Evolutionary conservation across 148 eudicot genomes (phyloP).

Genomic region (Vaccinium corymbosum): DNA sequence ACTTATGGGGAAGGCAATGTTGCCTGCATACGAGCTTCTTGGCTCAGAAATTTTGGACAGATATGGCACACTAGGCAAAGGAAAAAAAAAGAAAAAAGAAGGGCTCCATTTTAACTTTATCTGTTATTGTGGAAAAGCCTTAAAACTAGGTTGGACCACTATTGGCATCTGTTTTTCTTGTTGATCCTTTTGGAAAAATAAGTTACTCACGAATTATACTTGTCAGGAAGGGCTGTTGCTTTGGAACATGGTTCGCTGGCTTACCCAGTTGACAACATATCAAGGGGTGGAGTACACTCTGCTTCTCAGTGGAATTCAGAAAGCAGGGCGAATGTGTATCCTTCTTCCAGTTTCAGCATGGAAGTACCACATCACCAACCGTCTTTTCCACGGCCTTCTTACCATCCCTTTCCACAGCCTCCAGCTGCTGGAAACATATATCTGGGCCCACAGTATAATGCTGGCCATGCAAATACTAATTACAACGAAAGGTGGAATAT

Average conservation of each 20-base stretch:
- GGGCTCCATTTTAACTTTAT: not conserved
- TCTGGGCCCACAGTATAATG: constrained; percentile 14
- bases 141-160: not conserved
- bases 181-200: not conserved
- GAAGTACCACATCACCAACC: constrained; percentile 22
- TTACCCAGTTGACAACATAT: constrained; percentile 10
- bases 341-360: constrained; percentile 25
- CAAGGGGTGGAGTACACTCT: constrained; percentile 17
- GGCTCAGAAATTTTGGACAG: not conserved
- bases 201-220: not conserved
- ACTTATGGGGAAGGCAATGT: not conserved
- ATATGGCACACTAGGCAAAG: not conserved
- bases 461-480: constrained; percentile 8
- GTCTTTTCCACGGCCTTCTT: constrained; percentile 16
- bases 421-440: constrained; percentile 19
- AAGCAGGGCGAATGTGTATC: constrained; percentile 13
- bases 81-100: not conserved
- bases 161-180: constrained; percentile 4
- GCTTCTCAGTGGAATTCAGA: constrained; percentile 25
- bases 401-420: constrained; percentile 19
- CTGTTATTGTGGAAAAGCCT: not conserved
- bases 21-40: not conserved
- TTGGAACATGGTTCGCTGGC: constrained; percentile 23
- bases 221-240: constrained; percentile 27
- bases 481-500: constrained; percentile 14